Evolutionary conservation across 2,329 filamentous ascomycete genomes (phyloP).

Genomic region (Chalaropsis ovoidea): DNA sequence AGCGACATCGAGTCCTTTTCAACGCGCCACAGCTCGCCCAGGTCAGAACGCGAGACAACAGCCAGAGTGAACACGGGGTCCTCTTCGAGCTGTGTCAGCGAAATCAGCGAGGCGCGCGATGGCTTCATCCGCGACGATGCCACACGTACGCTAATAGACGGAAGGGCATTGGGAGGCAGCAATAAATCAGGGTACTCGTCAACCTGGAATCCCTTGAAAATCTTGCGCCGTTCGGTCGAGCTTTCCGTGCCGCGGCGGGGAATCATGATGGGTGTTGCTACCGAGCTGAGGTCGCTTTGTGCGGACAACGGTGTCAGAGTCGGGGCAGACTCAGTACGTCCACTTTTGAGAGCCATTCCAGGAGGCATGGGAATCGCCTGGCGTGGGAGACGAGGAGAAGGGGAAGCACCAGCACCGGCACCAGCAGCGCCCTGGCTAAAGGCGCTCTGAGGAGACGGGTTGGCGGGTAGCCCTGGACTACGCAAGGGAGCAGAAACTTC

Average conservation of each 20-base stretch:
- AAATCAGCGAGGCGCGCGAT: slow-evolving; percentile 74
- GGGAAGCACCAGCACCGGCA: background rate
- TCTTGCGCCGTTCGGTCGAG: slow-evolving; percentile 39
- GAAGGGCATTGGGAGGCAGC: slow-evolving; percentile 77
- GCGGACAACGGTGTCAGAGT: slow-evolving; percentile 29
- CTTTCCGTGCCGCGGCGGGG: slow-evolving; percentile 31
- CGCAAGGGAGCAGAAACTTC: slow-evolving; percentile 38
- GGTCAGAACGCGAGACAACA: slow-evolving; percentile 65
- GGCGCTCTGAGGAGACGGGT: slow-evolving; percentile 44
- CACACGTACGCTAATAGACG: slow-evolving; percentile 74
- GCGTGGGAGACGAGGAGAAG: slow-evolving; percentile 60
- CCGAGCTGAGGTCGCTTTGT: slow-evolving; percentile 29
- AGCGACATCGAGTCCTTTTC: slow-evolving; percentile 84
- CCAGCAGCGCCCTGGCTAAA: background rate
- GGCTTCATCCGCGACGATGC: slow-evolving; percentile 92
- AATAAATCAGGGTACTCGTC: slow-evolving; percentile 81
- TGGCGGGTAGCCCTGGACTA: slow-evolving; percentile 51
- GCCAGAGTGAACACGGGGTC: slow-evolving; percentile 91
- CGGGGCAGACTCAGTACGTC: slow-evolving; percentile 7
- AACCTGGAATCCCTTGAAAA: slow-evolving; percentile 69
- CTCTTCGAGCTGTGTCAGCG: slow-evolving; percentile 70
- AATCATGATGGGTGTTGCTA: background rate
- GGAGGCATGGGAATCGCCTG: slow-evolving; percentile 63
- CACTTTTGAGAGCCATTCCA: slow-evolving; percentile 3
- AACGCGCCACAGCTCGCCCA: slow-evolving; percentile 78